Conservation (phyloP, 306 rosid genomes). For the Macrotyloma uniflorum region DNA sequence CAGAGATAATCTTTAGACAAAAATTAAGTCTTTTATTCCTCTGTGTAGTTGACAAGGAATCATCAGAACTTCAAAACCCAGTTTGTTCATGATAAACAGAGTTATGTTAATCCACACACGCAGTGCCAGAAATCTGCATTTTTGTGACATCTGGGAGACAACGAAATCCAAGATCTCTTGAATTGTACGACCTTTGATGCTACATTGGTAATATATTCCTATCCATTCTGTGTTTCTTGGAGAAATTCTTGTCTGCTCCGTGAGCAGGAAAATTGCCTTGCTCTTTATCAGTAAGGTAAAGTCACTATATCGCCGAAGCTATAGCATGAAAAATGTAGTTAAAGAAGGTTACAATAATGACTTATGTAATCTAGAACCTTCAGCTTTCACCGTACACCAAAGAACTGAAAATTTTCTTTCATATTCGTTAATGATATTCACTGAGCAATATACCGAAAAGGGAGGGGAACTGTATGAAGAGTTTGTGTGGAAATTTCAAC, state of each 20-base stretch:
- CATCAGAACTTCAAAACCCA: neutral
- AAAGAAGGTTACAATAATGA: neutral
- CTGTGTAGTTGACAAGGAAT: neutral
- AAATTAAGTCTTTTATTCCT: neutral
- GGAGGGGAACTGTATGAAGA: neutral
- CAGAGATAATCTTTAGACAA: neutral
- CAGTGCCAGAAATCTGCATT: neutral
- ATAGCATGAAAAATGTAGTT: neutral
- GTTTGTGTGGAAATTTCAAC: too few relatives aligned
- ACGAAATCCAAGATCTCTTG: neutral
- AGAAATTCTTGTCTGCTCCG: neutral
- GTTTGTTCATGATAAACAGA: neutral
- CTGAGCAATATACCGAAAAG: neutral
- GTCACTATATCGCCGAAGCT: too few relatives aligned
- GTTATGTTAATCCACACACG: neutral
- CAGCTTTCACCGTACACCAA: neutral
- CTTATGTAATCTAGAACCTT: neutral
- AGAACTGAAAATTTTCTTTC: neutral
- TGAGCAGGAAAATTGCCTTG: neutral
- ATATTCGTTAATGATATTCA: neutral
- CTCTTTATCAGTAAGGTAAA: neutral
- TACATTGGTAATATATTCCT: neutral
- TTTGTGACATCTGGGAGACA: neutral
- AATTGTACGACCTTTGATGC: neutral
- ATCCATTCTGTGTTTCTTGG: neutral